Base-by-base conservation (phyloP, 2,329 filamentous ascomycete species). In the Pezicula rhizophila region DNA sequence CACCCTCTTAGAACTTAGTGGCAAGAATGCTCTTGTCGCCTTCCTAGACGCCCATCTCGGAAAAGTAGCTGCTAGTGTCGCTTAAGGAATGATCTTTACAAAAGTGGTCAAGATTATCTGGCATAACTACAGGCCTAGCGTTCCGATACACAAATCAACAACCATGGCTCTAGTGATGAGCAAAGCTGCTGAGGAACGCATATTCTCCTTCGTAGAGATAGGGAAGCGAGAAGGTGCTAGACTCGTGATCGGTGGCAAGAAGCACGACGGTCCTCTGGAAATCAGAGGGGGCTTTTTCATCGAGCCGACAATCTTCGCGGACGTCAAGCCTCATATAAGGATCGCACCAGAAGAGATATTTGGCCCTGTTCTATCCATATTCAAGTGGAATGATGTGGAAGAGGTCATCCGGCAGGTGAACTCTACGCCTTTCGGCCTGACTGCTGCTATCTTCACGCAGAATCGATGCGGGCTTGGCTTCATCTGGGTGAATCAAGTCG, bases 201-300 rank as follows among this genome's bases (percentile, higher is more conserved):
- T 18, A 2, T 18, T 18, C 2, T 74, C 73, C 0, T 90, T 84
- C 63, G 80, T 89, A 42, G 79, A 87, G 46, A 62, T 73, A 5
- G 85, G 83, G 18, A 84, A 84, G 63, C 72, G 72, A 8, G 81
- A 85, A 57, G 85, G 84, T 20, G 82, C 83, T 1, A 83, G 72
- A 12, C 70, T 89, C 0, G 69, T 75, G 12, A 64, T 74, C 2
- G 85, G 85, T 12, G 85, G 84, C 11, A n/a, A 74, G 74, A 57
- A 68, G 72, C 8, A 68, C 67, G 66, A 78, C 76, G 65, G 71
- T 73, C 26, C 40, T 37, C 66, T 64, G 8, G 59, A 65, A 15
- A 67, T 70, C 12, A 77, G 77, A 52, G 82, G 80, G 59, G 80
- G 80, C n/a, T 82, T 79, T 68, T 84, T 80, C 63, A 75, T 84